Base-by-base conservation (phyloP, 2,329 filamentous ascomycete genomes). In the Calonectria multiphialidica region DNA sequence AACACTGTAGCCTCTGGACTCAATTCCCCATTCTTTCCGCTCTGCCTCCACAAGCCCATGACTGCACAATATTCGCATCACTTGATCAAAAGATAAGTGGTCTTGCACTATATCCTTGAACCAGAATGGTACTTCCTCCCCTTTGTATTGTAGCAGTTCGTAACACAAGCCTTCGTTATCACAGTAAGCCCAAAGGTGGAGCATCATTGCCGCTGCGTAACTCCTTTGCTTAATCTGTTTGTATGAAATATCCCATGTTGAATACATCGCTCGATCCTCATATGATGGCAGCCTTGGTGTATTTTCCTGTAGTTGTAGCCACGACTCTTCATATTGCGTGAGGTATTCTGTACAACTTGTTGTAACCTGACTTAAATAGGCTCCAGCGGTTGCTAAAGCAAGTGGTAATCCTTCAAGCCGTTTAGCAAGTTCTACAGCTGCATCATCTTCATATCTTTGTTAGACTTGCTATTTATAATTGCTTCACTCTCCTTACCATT, bases 81-180 rank as follows among this genome's bases (percentile, higher is more conserved):
- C 74, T 30, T 74, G 12, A 55, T 81, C 73, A 66, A 83, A 83
- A 18, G 25, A 72, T 35, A 77, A 57, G 49, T 73, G 72, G 50
- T 76, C 64, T 9, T 68, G 23, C 12, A 75, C 77, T 16, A 81
- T 67, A 33, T 78, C 65, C 9, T 55, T 28, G 18, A 81, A 68
- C 82, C 81, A 81, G 28, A 49, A 16, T 16, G 73, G 73, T 8
- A 50, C 71, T 1, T 72, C 35, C 28, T 50, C 55, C 37, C 61
- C 35, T 21, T 70, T 74, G 49, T 73, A 61, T 57, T 72, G 53
- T 3, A 88, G 72, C 23, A 88, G 79, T 66, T 86, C 81, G 73
- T 81, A 86, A 86, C 83, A 88, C 5, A 88, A 72, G 72, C 87
- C 84, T 15, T 83, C 78, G 72, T 85, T 84, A 72, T 84, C 81